Evolutionary conservation across 1,139 yeast genomes (phyloP), one percentile per base, ranked within the genome.

Genomic region (Kodamaea plutei): DNA sequence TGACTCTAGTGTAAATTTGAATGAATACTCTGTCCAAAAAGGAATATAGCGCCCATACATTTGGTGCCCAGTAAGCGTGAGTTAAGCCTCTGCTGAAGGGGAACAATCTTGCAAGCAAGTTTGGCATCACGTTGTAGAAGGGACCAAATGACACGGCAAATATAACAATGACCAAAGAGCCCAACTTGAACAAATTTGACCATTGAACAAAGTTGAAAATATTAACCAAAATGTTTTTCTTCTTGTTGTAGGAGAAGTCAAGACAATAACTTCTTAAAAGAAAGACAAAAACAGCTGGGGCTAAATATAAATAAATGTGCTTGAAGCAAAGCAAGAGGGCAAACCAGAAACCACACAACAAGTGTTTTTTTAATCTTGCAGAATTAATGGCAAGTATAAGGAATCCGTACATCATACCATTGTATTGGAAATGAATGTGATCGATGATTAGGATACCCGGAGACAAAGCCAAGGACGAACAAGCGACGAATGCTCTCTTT

Each of bases 1-100:
- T 79, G 15, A 75, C 44, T 25, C 53, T 57, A 33, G 64, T 60
- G 47, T 61, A 71, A 13, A 72, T 47, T 39, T 70, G 67, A 17
- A 87, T 76, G 34, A 89, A 64, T 1, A 80, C 51, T 37, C 95
- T 69, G 56, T 91, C 99, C n/a, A 70, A 41, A 44, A 85, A 83
- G 1, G 96, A 84, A 56, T 91, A 91, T 8, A 91, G 47, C 0
- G 98, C 96, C 99, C 99, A 91, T 32, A 88, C 65, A 47, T 91
- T 91, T 4, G 98, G 98, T 1, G 98, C 98, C 98, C 98, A 91
- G 59, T 93, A 93, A 0, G 97, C 96, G 56, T 93, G 98, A 4
- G 96, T 91, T 23, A 93, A 68, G 1, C 98, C 98, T 50, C 98
- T 72, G 30, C 95, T 83, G 52, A 91, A 91, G 5, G 98, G 98